Evolutionary conservation across 345 rosid species (phyloP).

Genomic region (Erysimum cheiranthoides): DNA sequence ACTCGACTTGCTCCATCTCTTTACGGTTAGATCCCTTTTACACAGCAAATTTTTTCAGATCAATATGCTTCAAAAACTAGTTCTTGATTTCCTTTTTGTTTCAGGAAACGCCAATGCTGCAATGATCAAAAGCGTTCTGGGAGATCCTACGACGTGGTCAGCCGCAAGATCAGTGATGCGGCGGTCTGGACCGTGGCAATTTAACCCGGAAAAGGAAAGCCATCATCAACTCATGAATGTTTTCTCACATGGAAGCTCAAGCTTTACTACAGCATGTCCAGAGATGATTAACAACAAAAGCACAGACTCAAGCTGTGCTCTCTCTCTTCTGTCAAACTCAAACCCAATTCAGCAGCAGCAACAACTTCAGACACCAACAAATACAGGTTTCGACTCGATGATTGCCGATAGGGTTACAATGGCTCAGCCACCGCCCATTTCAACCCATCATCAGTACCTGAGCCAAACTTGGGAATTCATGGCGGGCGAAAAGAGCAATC

Average conservation of each 20-base stretch:
- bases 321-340: slow-evolving; percentile 95
- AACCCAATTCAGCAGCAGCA: slow-evolving; percentile 52
- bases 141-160: slow-evolving; percentile 28
- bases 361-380: slow-evolving; percentile 42
- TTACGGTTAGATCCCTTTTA: slow-evolving; percentile 52
- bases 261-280: slow-evolving; percentile 47
- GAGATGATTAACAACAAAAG: slow-evolving; percentile 56
- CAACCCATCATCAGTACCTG: slow-evolving; percentile 52
- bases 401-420: slow-evolving; percentile 41
- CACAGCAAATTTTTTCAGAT: not conserved
- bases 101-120: slow-evolving; percentile 29
- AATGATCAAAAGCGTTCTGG: slow-evolving; percentile 31
- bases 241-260: slow-evolving; percentile 55
- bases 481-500: slow-evolving; percentile 47
- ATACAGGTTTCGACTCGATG: slow-evolving; percentile 40
- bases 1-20: slow-evolving; percentile 57
- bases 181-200: slow-evolving; percentile 35
- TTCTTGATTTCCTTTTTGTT: slow-evolving; percentile 4
- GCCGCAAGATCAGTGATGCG: slow-evolving; percentile 51
- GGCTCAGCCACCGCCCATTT: slow-evolving; percentile 56
- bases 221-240: slow-evolving; percentile 57
- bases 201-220: slow-evolving; percentile 44
- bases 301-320: slow-evolving; percentile 89
- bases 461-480: slow-evolving; percentile 62
- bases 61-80: not conserved